A percentile compares a stretch with the other conserved stretches of the same genome.
Evolutionary conservation across 2,329 filamentous ascomycete genomes (phyloP).

Genomic region (Sporothrix euskadiensis): DNA sequence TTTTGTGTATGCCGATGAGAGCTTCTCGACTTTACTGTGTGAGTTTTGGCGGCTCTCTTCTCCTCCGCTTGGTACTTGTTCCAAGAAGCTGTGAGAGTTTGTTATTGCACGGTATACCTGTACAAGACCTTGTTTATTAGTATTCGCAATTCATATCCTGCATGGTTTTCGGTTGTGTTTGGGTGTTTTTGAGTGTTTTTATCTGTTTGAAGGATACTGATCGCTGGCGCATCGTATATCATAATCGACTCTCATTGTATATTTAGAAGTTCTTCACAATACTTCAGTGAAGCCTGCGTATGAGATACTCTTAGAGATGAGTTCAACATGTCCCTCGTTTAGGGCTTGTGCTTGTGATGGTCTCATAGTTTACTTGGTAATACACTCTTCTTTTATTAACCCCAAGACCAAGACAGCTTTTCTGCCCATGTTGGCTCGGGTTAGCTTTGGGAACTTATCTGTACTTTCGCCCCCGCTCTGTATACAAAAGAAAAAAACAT

Average conservation of each 20-base stretch:
- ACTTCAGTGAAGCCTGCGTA: not conserved
- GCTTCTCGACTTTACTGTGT: not conserved
- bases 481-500: slow-evolving; percentile 22
- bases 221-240: no score
- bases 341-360: no score
- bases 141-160: not conserved
- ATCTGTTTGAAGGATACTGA: no score
- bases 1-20: not conserved
- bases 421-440: not conserved
- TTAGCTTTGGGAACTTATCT: not conserved
- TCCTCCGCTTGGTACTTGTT: not conserved
- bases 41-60: not conserved
- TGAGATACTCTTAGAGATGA: not conserved
- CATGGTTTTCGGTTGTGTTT: no score
- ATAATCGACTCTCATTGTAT: not conserved
- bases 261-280: not conserved
- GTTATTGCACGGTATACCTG: not conserved
- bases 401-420: not conserved
- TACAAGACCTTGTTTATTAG: not conserved
- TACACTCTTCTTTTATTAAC: slow-evolving; percentile 12
- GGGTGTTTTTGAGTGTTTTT: no score
- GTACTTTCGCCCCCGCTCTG: not conserved
- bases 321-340: not conserved
- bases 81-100: not conserved
- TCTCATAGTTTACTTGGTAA: not conserved